Conservation (phyloP, 2,329 filamentous ascomycete species). For the Diaporthe vaccinii region DNA sequence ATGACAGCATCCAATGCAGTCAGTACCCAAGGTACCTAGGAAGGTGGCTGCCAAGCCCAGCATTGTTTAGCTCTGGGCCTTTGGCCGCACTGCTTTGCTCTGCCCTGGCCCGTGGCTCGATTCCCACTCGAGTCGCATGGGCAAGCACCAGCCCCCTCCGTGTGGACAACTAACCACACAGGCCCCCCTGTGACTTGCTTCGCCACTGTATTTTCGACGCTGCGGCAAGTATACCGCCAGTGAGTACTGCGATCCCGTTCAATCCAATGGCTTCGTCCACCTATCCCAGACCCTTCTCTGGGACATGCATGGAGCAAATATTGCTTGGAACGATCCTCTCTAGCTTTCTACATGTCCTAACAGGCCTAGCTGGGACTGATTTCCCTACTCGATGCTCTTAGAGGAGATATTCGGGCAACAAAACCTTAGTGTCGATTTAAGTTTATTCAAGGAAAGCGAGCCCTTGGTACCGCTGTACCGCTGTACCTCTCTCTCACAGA, state of each 20-base stretch:
- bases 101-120: slow-evolving; percentile 3
- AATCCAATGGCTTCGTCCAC: neutral
- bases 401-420: neutral
- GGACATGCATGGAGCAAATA: neutral
- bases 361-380: neutral
- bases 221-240: neutral
- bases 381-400: neutral
- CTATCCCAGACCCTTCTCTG: neutral
- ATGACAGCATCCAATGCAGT: slow-evolving; percentile 36
- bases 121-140: neutral
- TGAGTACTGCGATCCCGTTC: neutral
- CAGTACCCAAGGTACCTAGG: neutral
- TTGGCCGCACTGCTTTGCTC: neutral
- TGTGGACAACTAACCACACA: neutral
- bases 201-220: rapidly evolving
- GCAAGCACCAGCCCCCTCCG: neutral
- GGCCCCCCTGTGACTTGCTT: neutral
- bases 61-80: slow-evolving; percentile 4
- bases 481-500: neutral
- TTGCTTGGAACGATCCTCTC: neutral
- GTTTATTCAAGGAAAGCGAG: neutral
- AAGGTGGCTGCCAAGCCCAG: neutral
- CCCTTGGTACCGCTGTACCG: neutral
- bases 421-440: neutral
- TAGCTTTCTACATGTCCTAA: neutral